Conservation (phyloP, 2,329 filamentous ascomycete genomes). For the Cadophora malorum region DNA sequence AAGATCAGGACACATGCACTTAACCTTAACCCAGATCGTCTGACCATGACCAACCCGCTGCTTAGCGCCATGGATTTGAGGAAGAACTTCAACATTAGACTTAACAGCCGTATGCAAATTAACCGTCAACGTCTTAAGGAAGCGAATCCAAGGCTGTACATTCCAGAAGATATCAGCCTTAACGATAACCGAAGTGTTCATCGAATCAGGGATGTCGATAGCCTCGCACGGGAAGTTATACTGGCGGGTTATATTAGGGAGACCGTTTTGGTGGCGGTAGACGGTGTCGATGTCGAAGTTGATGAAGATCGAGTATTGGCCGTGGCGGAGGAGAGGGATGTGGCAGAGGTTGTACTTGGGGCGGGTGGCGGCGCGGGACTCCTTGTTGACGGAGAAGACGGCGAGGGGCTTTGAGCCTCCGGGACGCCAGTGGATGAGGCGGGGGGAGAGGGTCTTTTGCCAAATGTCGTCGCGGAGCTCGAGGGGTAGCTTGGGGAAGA, state of each 20-base stretch:
- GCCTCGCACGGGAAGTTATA: constrained; percentile 2
- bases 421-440: constrained; percentile 9
- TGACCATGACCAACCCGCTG: neutral
- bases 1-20: constrained; percentile 14
- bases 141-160: constrained; percentile 1
- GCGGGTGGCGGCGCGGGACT: neutral
- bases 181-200: neutral
- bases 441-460: neutral
- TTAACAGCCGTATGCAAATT: neutral
- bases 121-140: neutral
- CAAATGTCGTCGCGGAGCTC: constrained; percentile 16
- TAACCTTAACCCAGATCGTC: constrained; percentile 8
- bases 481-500: constrained; percentile 15
- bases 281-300: constrained; percentile 15
- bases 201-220: neutral
- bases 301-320: constrained; percentile 17
- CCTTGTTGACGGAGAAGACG: neutral
- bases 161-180: constrained; percentile 12
- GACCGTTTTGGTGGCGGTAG: constrained; percentile 15
- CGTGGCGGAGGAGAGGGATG: neutral
- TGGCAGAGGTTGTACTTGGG: neutral
- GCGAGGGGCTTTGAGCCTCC: neutral
- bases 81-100: neutral
- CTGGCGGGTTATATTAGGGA: neutral
- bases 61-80: neutral